Evolutionary conservation across 345 rosid species (phyloP), one percentile per base, ranked within the genome.

Genomic region (Rhizophora apiculata): DNA sequence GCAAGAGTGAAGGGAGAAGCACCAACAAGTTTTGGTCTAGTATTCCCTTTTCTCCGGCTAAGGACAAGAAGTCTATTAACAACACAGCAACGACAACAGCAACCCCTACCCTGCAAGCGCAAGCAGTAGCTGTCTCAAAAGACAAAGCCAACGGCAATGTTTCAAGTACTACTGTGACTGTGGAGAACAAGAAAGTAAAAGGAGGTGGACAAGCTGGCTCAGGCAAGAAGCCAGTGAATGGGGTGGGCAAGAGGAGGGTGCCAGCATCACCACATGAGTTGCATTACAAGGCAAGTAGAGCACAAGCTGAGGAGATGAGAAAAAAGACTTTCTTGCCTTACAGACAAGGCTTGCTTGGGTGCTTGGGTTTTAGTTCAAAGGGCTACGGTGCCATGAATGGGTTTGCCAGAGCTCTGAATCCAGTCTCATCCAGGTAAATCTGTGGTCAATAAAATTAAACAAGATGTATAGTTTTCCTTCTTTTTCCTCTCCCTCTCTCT

Each of bases 301-400:
- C 97, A 30, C 99, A 95, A 39, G 93, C 96, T 16, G 98, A 92
- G 77, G 99, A 92, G 83, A 79, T 95, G 98, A 95, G 86, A 86
- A 95, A 88, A 89, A 92, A 83, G 82, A 95, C 99, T 0, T 92
- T 82, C 69, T 84, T 95, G 80, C 99, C 99, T 31, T 95, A 95
- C 76, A 84, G 93, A 64, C 96, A 95, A 78, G 98, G 99, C 0
- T 71, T 95, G 66, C 85, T 95, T n/a, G 99, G 99, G 1, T 95
- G 99, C 75, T 69, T 95, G 74, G 98, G 99, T 53, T 95, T 95
- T 60, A 95, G 94, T 74, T 95, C 99, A 2, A 95, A 92, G 74
- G 96, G 99, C 8, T 92, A 92, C 76, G 92, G 99, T 59, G 96
- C 92, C 61, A 83, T 95, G 73, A 95, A 87, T 82, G 97, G 96